phyloP scores from a whole-genome alignment of 1,284 basidiomycete species.

The Puccinia triticina region DNA sequence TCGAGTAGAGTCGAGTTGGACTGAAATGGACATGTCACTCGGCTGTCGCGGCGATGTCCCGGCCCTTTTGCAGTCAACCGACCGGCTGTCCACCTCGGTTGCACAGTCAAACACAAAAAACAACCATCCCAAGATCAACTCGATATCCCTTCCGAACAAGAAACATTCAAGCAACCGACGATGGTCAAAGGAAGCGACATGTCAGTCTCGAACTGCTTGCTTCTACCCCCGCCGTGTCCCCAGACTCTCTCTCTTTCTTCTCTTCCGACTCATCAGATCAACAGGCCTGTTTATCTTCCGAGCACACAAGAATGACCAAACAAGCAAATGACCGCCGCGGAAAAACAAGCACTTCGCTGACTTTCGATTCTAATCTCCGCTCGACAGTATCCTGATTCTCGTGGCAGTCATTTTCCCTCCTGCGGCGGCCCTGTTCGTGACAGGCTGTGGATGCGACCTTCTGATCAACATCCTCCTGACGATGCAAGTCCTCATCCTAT shows the following conservation, averaged over 20 bases:
- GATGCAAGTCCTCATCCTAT: slow-evolving; percentile 63
- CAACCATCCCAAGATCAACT: too few species aligned
- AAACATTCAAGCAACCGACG: not conserved
- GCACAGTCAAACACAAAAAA: too few species aligned
- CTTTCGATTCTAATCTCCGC: not conserved
- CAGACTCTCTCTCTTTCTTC: not conserved
- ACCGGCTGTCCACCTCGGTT: too few species aligned
- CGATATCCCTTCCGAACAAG: too few species aligned
- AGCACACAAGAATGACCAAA: too few species aligned
- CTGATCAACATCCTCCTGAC: slow-evolving; percentile 78
- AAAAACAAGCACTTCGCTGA: not conserved
- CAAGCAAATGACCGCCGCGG: not conserved
- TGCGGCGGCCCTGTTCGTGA: slow-evolving; percentile 70
- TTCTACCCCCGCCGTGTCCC: too few species aligned
- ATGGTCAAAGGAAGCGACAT: slow-evolving; percentile 33
- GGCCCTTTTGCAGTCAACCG: too few species aligned
- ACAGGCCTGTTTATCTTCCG: too few species aligned
- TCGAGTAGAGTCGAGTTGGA: too few species aligned
- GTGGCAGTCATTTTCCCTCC: slow-evolving; percentile 71
- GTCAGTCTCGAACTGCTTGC: not conserved
- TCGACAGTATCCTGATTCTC: slow-evolving; percentile 55
- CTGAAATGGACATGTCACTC: too few species aligned
- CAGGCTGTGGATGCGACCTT: slow-evolving; percentile 72
- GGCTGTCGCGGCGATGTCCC: too few species aligned
- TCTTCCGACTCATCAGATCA: not conserved